Evolutionary conservation across 768 basidiomycete species (phyloP), one percentile per base, ranked within the genome.

Genomic region (Leccinum arenicola): DNA sequence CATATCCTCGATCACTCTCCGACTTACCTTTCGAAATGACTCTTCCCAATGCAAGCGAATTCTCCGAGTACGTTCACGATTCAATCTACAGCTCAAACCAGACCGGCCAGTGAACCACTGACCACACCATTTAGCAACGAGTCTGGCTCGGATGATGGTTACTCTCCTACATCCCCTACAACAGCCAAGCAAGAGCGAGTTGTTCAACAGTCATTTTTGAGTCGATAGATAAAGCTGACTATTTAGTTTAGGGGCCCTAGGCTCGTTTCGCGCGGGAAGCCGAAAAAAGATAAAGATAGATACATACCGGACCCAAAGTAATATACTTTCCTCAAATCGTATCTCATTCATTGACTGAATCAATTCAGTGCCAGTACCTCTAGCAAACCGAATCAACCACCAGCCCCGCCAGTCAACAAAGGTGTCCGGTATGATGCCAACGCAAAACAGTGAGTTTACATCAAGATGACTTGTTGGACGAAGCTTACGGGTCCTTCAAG

Each of bases 201-300:
- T 11, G 17, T 7, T n/a, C 27, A 14, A 4, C 6, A 2, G 4
- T 17, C 3, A 21, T 33, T 4, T 48, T 50, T 35, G 25, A 36
- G 5, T 48, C 29, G 12, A 29, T 11, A 12, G 19, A 19, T 40
- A 21, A 21, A 40, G 4, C 8, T 29, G 19, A 2, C 17, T n/a
- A 48, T 36, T 8, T 45, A 15, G 40, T 19, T 31, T 31, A 68
- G 63, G 0, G 0, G 0, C 9, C 3, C 8, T 9, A 55, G 63
- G 15, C 7, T 17, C 36, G 36, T 38, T 38, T 3, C 6, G 36
- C 68, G 68, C 6, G 68, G 63, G 40, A 0, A 29, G n/a, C 33
- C 2, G 4, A 8, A 4, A 0, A 0, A 0, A 4, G 0, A 3
- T 6, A 0, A 1, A 3, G 11, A 21, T 4, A 21, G 2, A 2